Base-by-base conservation (phyloP, 1,284 basidiomycete genomes). In the Omphalotus olearius region DNA sequence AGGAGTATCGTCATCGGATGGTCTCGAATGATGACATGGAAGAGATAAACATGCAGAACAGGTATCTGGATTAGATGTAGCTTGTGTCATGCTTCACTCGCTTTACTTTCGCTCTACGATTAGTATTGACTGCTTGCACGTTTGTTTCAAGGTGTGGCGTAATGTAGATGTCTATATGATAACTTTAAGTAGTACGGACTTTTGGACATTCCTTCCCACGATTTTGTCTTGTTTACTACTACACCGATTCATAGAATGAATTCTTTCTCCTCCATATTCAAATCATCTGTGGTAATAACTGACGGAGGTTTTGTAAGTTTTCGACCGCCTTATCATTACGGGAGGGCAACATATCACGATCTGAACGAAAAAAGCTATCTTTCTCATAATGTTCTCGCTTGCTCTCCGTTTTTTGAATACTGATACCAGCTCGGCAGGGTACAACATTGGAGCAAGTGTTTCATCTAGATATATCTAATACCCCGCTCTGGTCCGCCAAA, bases 401-500 rank as follows among this genome's bases (percentile, higher is more conserved):
- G 2, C 13, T 33, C 2, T 9, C 13, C 13, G 30, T 10, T 10
- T 33, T 33, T 33, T 33, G 30, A 33, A 33, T 33, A 13, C 14
- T 45, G 17, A 20, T 20, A 51, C 20, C 40, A 20, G 18, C 28
- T 54, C 88, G 86, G 69, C 37, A 57, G 56, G 83, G 88, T 35
- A 84, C 84, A 4, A 83, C 80, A 0, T 72, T 90, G 14, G 85
- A 90, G 63, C 74, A 78, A 36, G 62, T 75, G 7, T 75, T 82
- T 54, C 64, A 73, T 43, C 56, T 73, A 37, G 70, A 81, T 59
- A 78, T 84, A 38, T 75, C 79, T 0, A 66, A 76, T 37, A 73
- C 75, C 0, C 72, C 81, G 1, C 66, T 91, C 35, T 91, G 88
- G 88, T 89, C 87, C 10, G 77, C 82, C 0, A 75, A 79, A 51